Evolutionary conservation across 441 rosid species (phyloP), one percentile per base, ranked within the genome.

Genomic region (Hura crepitans): DNA sequence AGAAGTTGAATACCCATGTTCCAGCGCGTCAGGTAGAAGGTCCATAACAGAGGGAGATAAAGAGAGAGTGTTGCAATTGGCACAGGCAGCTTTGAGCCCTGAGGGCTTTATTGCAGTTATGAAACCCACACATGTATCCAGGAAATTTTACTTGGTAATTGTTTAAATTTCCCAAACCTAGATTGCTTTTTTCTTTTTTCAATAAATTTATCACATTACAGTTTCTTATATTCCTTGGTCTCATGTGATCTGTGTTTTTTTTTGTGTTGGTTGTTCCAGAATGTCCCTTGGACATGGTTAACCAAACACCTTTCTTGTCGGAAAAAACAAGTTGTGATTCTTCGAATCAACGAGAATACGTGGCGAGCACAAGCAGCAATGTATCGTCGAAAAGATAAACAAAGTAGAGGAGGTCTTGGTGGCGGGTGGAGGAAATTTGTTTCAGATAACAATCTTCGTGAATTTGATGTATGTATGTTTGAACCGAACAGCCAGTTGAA

Each of bases 391-490:
- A 66, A 63, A 18, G 33, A 25, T 10, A 78, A 69, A 3, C 59
- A 15, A 2, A 61, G 49, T 12, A 65, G 39, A 27, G 89, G 83
- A 70, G 82, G 84, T 47, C 71, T 87, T 31, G 39, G 83, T 9
- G 43, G 66, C 42, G 87, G 85, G 17, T 84, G 87, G 87, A 84
- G 45, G 84, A 68, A 55, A 15, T 84, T 84, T 67, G 85, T 72
- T 10, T 2, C 18, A 11, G 87, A 82, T 10, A 81, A 80, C 78
- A 70, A 81, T 23, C 61, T 81, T 10, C 58, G 66, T 1, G 78
- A 76, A 71, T 68, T 56, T 70, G 87, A 81, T 59, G 85, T 63
- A 11, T 84, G 87, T 56, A 80, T 84, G 49, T 84, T 84, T 60
- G 72, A 59, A 43, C 85, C 81, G 17, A 71, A 56, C 4, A 12